Conservation (phyloP, 108 stramenopile genomes). For the Cyclotella kingstonii region DNA sequence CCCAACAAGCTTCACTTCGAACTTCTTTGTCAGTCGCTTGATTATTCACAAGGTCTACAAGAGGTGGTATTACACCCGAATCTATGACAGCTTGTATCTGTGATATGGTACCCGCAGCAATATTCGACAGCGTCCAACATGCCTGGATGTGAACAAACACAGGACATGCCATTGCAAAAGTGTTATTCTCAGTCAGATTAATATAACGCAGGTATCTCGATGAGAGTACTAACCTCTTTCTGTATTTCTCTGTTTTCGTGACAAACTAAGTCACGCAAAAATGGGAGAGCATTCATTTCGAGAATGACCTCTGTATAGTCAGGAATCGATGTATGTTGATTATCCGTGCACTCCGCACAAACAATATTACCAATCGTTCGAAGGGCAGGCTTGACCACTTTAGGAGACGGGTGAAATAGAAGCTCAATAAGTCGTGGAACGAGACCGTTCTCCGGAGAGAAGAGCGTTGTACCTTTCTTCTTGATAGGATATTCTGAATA, state of each 20-base stretch:
- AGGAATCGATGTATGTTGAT: slow-evolving; percentile 46
- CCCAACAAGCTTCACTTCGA: slow-evolving; percentile 97
- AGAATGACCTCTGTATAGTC: slow-evolving; percentile 95
- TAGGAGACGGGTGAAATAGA: slow-evolving; percentile 78
- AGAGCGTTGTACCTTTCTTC: slow-evolving; percentile 35
- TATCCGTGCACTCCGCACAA: slow-evolving; percentile 92
- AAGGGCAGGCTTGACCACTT: slow-evolving; percentile 94
- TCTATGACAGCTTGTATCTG: slow-evolving; percentile 97
- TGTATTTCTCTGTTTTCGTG: slow-evolving; percentile 94
- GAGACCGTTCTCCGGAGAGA: slow-evolving; percentile 58
- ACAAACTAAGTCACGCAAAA: slow-evolving; percentile 77
- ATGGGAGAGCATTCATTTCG: slow-evolving; percentile 88
- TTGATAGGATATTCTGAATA: slow-evolving; percentile 50
- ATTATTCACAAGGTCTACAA: slow-evolving; percentile 84
- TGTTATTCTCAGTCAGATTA: no score
- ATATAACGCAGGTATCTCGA: no score
- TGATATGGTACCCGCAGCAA: slow-evolving; percentile 94
- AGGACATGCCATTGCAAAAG: no score
- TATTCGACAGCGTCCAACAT: slow-evolving; percentile 96
- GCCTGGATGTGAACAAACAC: no score
- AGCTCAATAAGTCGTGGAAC: slow-evolving; percentile 93
- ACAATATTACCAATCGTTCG: slow-evolving; percentile 96
- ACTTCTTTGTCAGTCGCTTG: slow-evolving; percentile 88
- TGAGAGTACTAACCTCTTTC: no score
- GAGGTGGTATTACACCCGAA: slow-evolving; percentile 86